Base-by-base conservation (phyloP, 2,329 filamentous ascomycete species). In the Lecanicillium sp. region DNA sequence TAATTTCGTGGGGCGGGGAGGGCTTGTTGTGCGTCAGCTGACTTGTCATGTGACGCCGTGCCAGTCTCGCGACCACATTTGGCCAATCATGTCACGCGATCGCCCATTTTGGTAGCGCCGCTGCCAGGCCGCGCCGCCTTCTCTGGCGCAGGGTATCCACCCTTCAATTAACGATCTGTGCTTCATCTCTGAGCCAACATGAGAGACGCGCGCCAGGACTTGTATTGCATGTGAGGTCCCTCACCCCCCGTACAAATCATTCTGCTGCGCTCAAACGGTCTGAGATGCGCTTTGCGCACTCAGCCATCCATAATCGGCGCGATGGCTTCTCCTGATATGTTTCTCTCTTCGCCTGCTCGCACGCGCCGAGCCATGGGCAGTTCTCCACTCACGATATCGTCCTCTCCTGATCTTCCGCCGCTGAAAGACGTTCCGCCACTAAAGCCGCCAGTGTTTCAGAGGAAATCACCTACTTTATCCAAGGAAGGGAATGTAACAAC, bases 401-500 rank as follows among this genome's bases (percentile, higher is more conserved):
- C 72, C 1, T 76, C 73, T 4, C 72, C 73, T n/a, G 63, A 63
- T n/a, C 54, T 78, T 1, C 75, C 75, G 3, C 65, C 73, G 0
- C 54, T 78, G 0, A 60, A 62, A 28, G 65, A 76, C 3, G 52
- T 78, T 9, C 46, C 71, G 38, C 43, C 13, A 28, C 41, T 14
- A 14, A 40, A n/a, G 17, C 35, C 12, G 18, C 41, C 31, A 16
- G 20, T 8, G 3, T 41, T 15, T 40, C 33, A 41, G 34, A n/a
- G 18, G 28, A 15, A 22, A 34, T 28, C 17, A 31, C 22, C 20
- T 14, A 38, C 11, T 37, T 29, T 29, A 6, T 29, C 25, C 3
- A n/a, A 20, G 18, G 18, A 16, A 14, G 12, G 13, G 22, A 25
- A 5, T 11, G 11, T n/a, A 9, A 8, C 2, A n/a, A 11, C 9